A percentile compares a stretch with the other conserved stretches of the same genome.
phyloP scores from a whole-genome alignment of 2,329 filamentous ascomycete species.

The Penicillium sp. region DNA sequence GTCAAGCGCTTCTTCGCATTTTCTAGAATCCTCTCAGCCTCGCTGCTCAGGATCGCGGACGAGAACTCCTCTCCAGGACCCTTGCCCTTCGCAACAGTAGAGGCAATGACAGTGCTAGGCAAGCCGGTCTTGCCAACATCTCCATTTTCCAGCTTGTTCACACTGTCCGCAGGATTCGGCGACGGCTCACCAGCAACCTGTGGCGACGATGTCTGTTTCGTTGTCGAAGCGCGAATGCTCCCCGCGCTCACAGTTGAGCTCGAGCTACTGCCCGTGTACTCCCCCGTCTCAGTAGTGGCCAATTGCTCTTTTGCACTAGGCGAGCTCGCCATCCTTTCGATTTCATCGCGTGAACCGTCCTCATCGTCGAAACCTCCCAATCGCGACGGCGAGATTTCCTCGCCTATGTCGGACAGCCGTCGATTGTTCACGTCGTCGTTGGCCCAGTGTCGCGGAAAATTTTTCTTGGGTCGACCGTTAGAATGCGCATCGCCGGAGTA shows the following conservation, averaged over 20 bases:
- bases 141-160: slow-evolving; percentile 5
- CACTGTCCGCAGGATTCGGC: slow-evolving; percentile 5
- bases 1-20: slow-evolving; percentile 88
- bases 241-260: slow-evolving; percentile 38
- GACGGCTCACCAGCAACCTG: slow-evolving; percentile 6
- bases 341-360: slow-evolving; percentile 3
- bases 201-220: slow-evolving; percentile 16
- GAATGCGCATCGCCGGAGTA: slow-evolving; percentile 24
- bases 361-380: slow-evolving; percentile 19
- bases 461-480: slow-evolving; percentile 25
- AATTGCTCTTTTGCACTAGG: slow-evolving; percentile 49
- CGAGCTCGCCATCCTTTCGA: slow-evolving; percentile 15
- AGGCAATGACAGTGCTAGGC: slow-evolving; percentile 30
- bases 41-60: slow-evolving; percentile 71
- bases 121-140: slow-evolving; percentile 1
- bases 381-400: slow-evolving; percentile 36
- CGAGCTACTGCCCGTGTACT: slow-evolving; percentile 34
- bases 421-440: slow-evolving; percentile 40
- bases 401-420: slow-evolving; percentile 47
- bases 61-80: slow-evolving; percentile 63
- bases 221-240: slow-evolving; percentile 24
- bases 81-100: slow-evolving; percentile 33
- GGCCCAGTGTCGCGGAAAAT: slow-evolving; percentile 35
- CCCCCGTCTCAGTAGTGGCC: slow-evolving; percentile 53
- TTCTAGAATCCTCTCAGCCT: slow-evolving; percentile 85